phyloP scores from a whole-genome alignment of 2,329 filamentous ascomycete genomes.

The Lecanicillium sp. region DNA sequence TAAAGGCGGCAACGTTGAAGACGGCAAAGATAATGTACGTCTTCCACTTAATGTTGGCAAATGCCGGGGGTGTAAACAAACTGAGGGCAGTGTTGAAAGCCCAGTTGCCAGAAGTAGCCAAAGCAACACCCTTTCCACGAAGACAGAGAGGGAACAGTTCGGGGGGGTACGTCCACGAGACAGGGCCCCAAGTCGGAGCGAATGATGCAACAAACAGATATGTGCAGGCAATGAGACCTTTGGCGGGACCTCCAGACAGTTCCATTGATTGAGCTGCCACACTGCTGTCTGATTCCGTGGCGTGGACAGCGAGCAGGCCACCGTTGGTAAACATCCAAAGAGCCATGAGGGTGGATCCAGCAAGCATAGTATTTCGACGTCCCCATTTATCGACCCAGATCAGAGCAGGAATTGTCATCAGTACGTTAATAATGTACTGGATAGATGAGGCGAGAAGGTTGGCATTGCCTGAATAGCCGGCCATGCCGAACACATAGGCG shows the following conservation, averaged over 20 bases:
- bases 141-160: slow-evolving; percentile 30
- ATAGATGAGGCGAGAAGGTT: slow-evolving; percentile 47
- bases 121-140: slow-evolving; percentile 27
- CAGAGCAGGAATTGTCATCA: slow-evolving; percentile 69
- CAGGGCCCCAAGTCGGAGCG: slow-evolving; percentile 39
- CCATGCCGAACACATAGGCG: slow-evolving; percentile 30
- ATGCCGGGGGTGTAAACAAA: slow-evolving; percentile 28
- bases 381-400: slow-evolving; percentile 70
- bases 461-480: slow-evolving; percentile 33
- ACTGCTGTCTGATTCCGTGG: slow-evolving; percentile 29
- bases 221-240: slow-evolving; percentile 58
- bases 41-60: slow-evolving; percentile 37
- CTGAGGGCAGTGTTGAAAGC: slow-evolving; percentile 32
- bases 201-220: slow-evolving; percentile 53
- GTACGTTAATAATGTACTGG: slow-evolving; percentile 65
- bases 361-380: slow-evolving; percentile 58
- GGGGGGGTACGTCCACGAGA: slow-evolving; percentile 34
- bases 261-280: slow-evolving; percentile 42
- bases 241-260: slow-evolving; percentile 33
- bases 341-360: slow-evolving; percentile 59
- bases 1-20: slow-evolving; percentile 41
- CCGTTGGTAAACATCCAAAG: slow-evolving; percentile 49
- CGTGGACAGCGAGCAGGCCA: slow-evolving; percentile 40
- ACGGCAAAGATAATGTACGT: slow-evolving; percentile 43
- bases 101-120: slow-evolving; percentile 28